Base-by-base conservation (phyloP, 192 early-diverging fungal species). In the Funneliformis mosseae region DNA sequence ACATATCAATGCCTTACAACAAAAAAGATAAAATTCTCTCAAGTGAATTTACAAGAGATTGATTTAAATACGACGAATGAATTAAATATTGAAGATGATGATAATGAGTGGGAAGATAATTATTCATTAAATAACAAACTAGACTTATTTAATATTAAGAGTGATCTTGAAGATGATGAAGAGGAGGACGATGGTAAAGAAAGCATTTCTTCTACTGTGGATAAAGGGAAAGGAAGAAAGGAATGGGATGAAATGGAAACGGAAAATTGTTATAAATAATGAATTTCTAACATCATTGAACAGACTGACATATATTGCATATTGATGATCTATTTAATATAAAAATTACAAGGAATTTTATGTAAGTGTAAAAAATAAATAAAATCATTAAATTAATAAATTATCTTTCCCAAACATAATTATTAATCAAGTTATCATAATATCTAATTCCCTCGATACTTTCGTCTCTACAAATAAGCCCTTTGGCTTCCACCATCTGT, bases 391-490 rank as follows among this genome's bases (percentile, higher is more conserved):
- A 62, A 33, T 28, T 27, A 27, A 12, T 27, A 21, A 12, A 64
- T 21, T 27, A 21, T 3, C 14, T 10, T 43, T 79, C 63, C 66
- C 64, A 55, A 43, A 25, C 41, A 39, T 27, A 68, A 55, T 82
- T 81, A 12, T 75, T 73, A 33, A 86, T 80, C 28, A 91, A 33
- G 83, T 98, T 98, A 28, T 91, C 90, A 81, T 93, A 97, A 83
- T 95, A 98, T 43, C 90, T 85, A 43, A 97, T 78, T 8, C 96
- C 97, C 77, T 94, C 93, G 0, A 95, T 89, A 7, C 90, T 93
- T 77, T 97, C 95, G 80, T 98, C 97, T 68, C 95, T 87, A 82
- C 96, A 97, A n/a, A 97, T 83, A 38, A 90, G 83, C 0, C 95
- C 96, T 43, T 88, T 87, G 12, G 84, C 88, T 86, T 97, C 97